phyloP scores from a whole-genome alignment of 108 stramenopile genomes.

The Aurantiochytrium sp. region DNA sequence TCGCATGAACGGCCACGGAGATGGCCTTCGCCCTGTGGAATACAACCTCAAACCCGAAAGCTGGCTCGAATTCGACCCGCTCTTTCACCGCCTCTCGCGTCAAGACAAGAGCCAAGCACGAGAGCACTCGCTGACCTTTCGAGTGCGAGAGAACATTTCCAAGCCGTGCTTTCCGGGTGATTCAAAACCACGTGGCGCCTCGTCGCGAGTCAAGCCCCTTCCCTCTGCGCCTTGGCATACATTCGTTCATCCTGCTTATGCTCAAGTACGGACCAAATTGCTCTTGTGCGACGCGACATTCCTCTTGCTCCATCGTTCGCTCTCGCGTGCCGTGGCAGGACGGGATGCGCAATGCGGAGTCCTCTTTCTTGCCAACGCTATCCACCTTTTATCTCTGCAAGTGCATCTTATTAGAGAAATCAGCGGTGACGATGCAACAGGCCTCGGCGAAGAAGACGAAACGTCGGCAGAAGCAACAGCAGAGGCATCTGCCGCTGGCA shows the following conservation, averaged over 20 bases:
- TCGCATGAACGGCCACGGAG: neutral
- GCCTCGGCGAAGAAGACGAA: no score
- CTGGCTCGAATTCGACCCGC: neutral
- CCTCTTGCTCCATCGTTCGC: neutral
- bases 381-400: neutral
- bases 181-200: neutral
- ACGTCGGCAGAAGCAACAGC: no score
- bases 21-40: neutral
- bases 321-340: neutral
- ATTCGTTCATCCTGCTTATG: neutral
- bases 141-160: neutral
- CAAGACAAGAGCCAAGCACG: neutral
- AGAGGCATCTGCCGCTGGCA: no score
- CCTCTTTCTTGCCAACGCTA: neutral
- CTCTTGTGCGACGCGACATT: slow-evolving; percentile 10
- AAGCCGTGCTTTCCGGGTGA: slow-evolving; percentile 15
- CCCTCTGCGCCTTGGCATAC: neutral
- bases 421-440: neutral
- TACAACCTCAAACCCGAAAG: neutral
- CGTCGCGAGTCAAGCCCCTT: neutral
- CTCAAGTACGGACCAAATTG: neutral
- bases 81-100: neutral
- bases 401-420: neutral
- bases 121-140: neutral
- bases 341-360: neutral